Percentiles rank a stretch among this genome's conserved stretches.
Evolutionary conservation across 371 early-diverging fungal species (phyloP).

Genomic region (Haplosporangium sp.): DNA sequence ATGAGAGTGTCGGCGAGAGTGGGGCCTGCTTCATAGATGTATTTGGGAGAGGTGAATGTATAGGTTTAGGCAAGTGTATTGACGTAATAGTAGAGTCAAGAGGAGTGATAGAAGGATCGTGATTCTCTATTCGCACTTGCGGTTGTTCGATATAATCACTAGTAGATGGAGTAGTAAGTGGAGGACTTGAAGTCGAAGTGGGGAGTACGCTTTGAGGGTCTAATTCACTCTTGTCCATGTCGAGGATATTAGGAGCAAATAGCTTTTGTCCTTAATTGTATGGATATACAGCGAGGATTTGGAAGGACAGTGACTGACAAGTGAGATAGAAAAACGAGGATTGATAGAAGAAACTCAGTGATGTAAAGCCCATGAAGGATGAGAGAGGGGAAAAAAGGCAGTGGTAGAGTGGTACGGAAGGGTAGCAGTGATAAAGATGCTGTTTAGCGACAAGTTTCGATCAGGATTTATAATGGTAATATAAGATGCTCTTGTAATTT

Average conservation of each 20-base stretch:
- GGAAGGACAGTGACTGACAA: background rate
- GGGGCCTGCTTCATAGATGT: background rate
- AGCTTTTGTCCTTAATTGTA: background rate
- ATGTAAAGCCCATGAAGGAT: background rate
- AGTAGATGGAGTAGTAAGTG: background rate
- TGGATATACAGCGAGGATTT: background rate
- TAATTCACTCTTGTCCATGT: conserved; percentile 19
- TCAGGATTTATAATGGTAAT: no score
- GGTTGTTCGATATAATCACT: background rate
- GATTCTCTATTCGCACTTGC: background rate
- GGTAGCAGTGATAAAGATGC: background rate
- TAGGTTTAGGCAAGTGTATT: background rate
- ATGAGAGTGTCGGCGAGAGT: background rate
- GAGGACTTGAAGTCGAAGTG: background rate
- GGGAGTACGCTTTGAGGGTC: conserved; percentile 1
- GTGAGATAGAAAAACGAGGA: background rate
- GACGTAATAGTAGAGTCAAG: background rate
- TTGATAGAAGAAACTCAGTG: background rate
- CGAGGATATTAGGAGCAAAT: background rate
- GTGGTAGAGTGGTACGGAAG: background rate
- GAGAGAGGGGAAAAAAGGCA: background rate
- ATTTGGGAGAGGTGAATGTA: background rate
- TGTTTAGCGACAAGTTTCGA: no score
- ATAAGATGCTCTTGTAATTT: no score
- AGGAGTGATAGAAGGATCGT: no score